A percentile compares a stretch with the other conserved stretches of the same genome.
phyloP scores from a whole-genome alignment of 202 grass and related monocot genomes.

The Digitaria exilis region DNA sequence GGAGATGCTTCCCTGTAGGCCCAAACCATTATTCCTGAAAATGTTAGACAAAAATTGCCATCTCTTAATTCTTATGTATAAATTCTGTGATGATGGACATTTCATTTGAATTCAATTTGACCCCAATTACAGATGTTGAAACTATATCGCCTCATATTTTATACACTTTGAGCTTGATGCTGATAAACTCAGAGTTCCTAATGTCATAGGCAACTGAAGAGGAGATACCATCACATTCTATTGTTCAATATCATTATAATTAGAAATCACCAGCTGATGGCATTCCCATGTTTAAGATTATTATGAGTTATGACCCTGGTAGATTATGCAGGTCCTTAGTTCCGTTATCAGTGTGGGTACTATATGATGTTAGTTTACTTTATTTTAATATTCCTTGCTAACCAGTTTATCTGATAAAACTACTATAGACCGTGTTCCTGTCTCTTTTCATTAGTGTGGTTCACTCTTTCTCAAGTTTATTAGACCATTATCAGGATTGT shows the following conservation, averaged over 20 bases:
- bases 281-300: constrained; percentile 2
- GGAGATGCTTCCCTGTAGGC: constrained; percentile 3
- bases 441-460: constrained; percentile 13
- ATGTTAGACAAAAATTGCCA: constrained; percentile 31
- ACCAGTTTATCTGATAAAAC: constrained; percentile 20
- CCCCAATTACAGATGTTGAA: neutral
- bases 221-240: neutral
- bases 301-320: neutral
- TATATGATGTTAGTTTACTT: constrained; percentile 4
- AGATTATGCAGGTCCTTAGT: neutral
- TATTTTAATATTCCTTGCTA: constrained; percentile 8
- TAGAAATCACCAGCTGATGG: neutral
- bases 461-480: constrained; percentile 18
- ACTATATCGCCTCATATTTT: constrained; percentile 21
- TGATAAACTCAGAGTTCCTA: constrained; percentile 3
- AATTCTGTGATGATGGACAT: neutral
- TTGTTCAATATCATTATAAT: neutral
- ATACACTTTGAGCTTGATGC: neutral
- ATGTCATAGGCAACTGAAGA: constrained; percentile 6
- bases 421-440: neutral
- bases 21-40: constrained; percentile 8
- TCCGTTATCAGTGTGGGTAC: neutral
- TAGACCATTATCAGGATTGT: constrained; percentile 11
- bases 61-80: constrained; percentile 23
- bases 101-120: constrained; percentile 1